Percentiles rank a stretch among this genome's conserved stretches.
Conservation (phyloP, 345 rosid species). For the Jatropha curcas region DNA sequence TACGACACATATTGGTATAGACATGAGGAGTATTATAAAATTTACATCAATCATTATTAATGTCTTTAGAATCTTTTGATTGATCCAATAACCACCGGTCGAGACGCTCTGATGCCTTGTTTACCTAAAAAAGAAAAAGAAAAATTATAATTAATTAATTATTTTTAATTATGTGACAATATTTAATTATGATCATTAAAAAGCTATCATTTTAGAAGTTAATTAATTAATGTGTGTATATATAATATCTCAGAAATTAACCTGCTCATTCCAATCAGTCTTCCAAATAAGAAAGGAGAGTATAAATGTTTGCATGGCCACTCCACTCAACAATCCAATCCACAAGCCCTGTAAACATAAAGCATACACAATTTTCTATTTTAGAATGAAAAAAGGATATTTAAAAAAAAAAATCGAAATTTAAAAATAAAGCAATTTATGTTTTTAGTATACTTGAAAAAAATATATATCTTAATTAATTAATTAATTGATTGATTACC, state of each 20-base stretch:
- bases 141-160: background rate
- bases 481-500: background rate
- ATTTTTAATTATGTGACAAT: background rate
- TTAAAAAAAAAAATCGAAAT: too few relatives aligned
- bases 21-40: too few relatives aligned
- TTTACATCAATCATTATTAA: background rate
- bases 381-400: too few relatives aligned
- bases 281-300: constrained; percentile 30
- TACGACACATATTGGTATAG: too few relatives aligned
- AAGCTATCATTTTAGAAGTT: too few relatives aligned
- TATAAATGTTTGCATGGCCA: constrained; percentile 24
- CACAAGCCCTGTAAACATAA: constrained; percentile 35
- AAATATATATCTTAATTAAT: too few relatives aligned
- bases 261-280: constrained; percentile 37
- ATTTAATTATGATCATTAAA: too few relatives aligned
- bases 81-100: constrained; percentile 14
- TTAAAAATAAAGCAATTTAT: background rate
- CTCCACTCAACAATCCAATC: constrained; percentile 39
- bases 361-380: too few relatives aligned
- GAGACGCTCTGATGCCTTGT: constrained; percentile 15
- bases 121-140: constrained; percentile 3
- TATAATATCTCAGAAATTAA: too few relatives aligned
- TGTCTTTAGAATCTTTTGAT: background rate
- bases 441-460: too few relatives aligned
- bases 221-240: background rate